Evolutionary conservation across 805 yeast species (phyloP), one percentile per base, ranked within the genome.

Genomic region (Pichia kluyveri): DNA sequence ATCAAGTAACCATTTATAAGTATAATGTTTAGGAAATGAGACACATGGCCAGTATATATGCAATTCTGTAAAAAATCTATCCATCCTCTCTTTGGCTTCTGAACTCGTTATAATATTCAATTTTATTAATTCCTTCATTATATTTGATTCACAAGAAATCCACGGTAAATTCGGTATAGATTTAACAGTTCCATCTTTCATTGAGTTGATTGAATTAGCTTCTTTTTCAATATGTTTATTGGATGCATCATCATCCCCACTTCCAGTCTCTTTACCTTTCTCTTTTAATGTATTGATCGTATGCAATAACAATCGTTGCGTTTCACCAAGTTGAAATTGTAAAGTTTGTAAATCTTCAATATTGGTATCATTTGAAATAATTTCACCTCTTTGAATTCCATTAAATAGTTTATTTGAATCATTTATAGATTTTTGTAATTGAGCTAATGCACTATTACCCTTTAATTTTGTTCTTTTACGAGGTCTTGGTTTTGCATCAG

Each of bases 1-100:
- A 19, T 69, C 69, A 12, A 69, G 42, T 18, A 75, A 52, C 57
- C 65, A 65, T 17, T 73, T 70, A 51, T 69, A 75, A 15, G 68
- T 61, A 31, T 65, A 65, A 38, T 56, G 49, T 0, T 46, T 32
- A 0, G 80, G 72, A 31, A 76, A 58, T 15, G 76, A 65, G 4
- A 74, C 62, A 40, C 73, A 65, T 9, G 82, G 82, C 69, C 76
- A 77, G 56, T 63, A 74, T 12, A 69, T 63, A 15, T 72, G 55
- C 60, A 76, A 63, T 12, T 69, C 65, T 8, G 60, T 43, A 14
- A 66, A 54, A 51, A 76, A 77, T 44, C 54, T 61, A 8, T 57
- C 51, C 46, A 58, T 69, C 52, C 75, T 62, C 14, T 51, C 47
- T 28, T 58, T 57, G 2, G 73, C 66, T 6, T 63, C 62, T 11